phyloP scores from a whole-genome alignment of 768 basidiomycete species.

The Mycena kentingensis region DNA sequence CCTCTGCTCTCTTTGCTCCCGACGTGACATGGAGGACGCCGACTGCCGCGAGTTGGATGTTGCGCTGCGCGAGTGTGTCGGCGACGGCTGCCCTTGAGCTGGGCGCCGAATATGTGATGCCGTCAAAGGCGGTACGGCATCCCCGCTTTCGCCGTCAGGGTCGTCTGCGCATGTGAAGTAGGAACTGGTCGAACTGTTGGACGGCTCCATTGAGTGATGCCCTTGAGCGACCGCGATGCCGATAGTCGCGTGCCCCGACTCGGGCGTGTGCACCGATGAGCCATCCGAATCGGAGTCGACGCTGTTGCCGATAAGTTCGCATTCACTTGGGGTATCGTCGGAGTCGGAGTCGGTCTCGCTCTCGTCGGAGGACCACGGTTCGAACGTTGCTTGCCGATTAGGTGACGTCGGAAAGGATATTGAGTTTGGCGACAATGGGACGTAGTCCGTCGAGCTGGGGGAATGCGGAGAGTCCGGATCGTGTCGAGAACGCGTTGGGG shows the following conservation, averaged over 20 bases:
- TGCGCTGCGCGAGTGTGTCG: background rate
- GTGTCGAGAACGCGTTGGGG: background rate
- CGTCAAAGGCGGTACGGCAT: background rate
- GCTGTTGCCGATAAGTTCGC: conserved; percentile 1
- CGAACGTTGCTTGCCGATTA: conserved; percentile 16
- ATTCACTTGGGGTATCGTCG: background rate
- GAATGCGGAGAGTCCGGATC: background rate
- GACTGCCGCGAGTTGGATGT: background rate
- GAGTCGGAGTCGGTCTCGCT: conserved; percentile 3
- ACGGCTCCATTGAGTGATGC: conserved; percentile 8
- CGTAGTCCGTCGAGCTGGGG: background rate
- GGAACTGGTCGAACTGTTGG: conserved; percentile 15
- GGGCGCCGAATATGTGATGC: conserved; percentile 11
- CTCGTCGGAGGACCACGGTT: conserved; percentile 21
- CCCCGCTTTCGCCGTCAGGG: background rate
- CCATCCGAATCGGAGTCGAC: conserved; percentile 13
- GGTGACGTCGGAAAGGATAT: conserved; percentile 7
- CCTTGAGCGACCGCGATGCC: background rate
- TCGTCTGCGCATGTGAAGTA: conserved; percentile 20
- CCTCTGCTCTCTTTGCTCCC: conserved; percentile 8
- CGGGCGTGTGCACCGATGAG: conserved; percentile 24
- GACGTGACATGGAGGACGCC: background rate
- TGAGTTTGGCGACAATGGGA: conserved; percentile 6
- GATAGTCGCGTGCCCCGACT: conserved; percentile 17
- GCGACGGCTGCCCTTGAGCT: conserved; percentile 5